Evolutionary conservation across 352 stramenopile species (phyloP), one percentile per base, ranked within the genome.

Genomic region (Albugo candida): DNA sequence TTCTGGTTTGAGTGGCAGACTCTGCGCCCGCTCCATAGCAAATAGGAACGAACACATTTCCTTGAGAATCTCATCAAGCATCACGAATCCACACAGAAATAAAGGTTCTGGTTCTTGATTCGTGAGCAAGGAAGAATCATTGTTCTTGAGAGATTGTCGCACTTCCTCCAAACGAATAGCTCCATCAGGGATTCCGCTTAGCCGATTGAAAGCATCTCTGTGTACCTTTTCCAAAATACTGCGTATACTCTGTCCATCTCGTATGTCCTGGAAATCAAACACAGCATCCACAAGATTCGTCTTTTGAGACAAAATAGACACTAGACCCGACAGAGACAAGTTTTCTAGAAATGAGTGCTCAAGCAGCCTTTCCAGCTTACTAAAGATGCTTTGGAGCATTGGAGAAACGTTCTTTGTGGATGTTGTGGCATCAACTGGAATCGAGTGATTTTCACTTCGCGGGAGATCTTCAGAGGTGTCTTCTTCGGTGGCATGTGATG

Each of bases 271-370:
- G 39, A 40, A 57, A 24, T 54, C 51, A 48, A 53, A 57, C 1
- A 57, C 47, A 16, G 47, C 16, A 12, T 39, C 6, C 13, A 41
- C 46, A 14, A 20, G 16, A 12, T 24, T 24, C 17, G 38, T 10
- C 53, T 83, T 84, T 11, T 81, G 65, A 1, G 78, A 75, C 1
- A 92, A 53, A n/a, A 63, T 59, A 18, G 72, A 78, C 18, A 92
- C 62, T 34, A 92, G 44, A 4, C 78, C 78, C 2, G 78, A 92
- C 1, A 92, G 53, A 14, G 78, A 73, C 13, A 92, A 45, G 36
- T 88, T 92, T 51, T 87, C 78, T 5, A 83, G 60, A 37, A 92
- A 81, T 5, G 75, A 85, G 56, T 80, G 85, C 49, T 87, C 73
- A 38, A 92, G 52, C 19, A 87, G 51, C 10, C 76, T 62, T 52